Evolutionary conservation across 345 rosid species (phyloP), one percentile per base, ranked within the genome.

Genomic region (Cardamine occulta): DNA sequence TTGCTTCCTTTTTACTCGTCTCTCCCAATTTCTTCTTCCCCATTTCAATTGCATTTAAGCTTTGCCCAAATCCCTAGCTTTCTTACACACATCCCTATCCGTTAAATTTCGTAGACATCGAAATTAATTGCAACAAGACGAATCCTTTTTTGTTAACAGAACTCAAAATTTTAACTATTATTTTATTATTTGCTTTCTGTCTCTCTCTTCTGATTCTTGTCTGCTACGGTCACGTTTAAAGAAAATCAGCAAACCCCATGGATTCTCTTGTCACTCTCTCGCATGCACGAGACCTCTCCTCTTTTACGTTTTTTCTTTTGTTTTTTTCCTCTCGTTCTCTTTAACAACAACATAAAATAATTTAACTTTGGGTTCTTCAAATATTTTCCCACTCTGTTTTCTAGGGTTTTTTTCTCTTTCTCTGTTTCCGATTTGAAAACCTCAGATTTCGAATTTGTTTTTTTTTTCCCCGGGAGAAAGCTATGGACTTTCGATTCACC

Each of bases 11-110:
- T 4, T 17, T 26, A 63, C 57, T 75, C 69, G 69, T 53, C 79
- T 75, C 47, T 49, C 63, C 56, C 83, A 79, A 59, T 63, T 81
- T 80, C 85, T 47, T 79, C 87, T 60, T 70, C 77, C 26, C 44
- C 55, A 39, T 19, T 64, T 28, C 48, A 65, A 64, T 21, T 23
- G 75, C 70, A 76, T 62, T 76, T 42, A 76, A 69, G 44, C 69
- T 62, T 54, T 18, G 49, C 48, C 63, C 80, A 69, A 57, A 76
- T 76, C 74, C 75, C 80, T 76, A 76, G 58, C 75, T 76, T 76
- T 29, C 75, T 62, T 69, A 76, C 75, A 76, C 75, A 76, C 65
- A 76, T 76, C 80, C 75, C 75, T 76, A 76, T 69, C 80, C 70
- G 68, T 60, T 60, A 75, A 68, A 68, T 68, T 75, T 75, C 47